phyloP scores from a whole-genome alignment of 2,329 filamentous ascomycete species.

The Stagonosporopsis vannaccii region DNA sequence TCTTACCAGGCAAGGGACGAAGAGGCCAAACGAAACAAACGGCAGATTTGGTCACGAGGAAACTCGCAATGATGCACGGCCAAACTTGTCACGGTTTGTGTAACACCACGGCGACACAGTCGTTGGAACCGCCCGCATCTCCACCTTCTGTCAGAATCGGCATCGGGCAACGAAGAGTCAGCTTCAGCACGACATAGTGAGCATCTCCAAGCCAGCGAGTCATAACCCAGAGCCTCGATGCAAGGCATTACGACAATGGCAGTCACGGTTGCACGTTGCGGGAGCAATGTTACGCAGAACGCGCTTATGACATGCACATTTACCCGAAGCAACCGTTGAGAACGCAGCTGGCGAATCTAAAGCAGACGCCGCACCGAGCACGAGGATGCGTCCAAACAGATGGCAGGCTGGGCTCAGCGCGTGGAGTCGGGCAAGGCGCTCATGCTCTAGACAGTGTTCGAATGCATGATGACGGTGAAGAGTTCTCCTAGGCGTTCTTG shows the following conservation, averaged over 20 bases:
- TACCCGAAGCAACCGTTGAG: constrained; percentile 22
- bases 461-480: constrained; percentile 26
- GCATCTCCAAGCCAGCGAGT: constrained; percentile 28
- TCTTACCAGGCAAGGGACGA: constrained; percentile 9
- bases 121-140: not conserved
- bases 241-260: constrained; percentile 30
- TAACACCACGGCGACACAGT: constrained; percentile 20
- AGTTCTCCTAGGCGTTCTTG: constrained; percentile 23
- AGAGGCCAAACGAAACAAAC: constrained; percentile 20
- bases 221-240: constrained; percentile 30
- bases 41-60: constrained; percentile 22
- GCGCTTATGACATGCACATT: constrained; percentile 37
- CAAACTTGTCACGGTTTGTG: constrained; percentile 23
- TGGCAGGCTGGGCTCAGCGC: constrained; percentile 17
- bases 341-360: constrained; percentile 25
- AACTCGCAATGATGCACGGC: constrained; percentile 4
- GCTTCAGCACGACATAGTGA: constrained; percentile 28
- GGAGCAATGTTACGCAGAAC: constrained; percentile 37
- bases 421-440: constrained; percentile 35
- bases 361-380: constrained; percentile 30
- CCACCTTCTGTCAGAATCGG: constrained; percentile 6
- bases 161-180: constrained; percentile 25
- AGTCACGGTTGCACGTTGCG: constrained; percentile 31
- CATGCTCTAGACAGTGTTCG: constrained; percentile 13
- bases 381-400: constrained; percentile 37